These are phyloP conservation scores for Fraxinus greggii DNA, from an alignment of 305 asterid species.

Conservation along the genomic window DNA sequence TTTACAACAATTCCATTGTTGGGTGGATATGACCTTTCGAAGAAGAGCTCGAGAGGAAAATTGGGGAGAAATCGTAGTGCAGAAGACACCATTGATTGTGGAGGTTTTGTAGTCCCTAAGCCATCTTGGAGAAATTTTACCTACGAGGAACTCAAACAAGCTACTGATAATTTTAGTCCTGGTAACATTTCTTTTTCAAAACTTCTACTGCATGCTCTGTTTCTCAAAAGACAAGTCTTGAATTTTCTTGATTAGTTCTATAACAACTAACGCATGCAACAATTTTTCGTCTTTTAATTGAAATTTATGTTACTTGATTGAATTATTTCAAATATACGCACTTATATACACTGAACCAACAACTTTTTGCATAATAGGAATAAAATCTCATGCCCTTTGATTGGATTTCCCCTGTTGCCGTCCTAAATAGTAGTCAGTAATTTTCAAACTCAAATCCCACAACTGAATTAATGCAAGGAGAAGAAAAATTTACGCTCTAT, in stretches of 20 bases:
- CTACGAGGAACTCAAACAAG: constrained; percentile 55
- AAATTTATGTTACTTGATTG: background rate
- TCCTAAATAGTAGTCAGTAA: background rate
- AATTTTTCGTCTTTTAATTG: background rate
- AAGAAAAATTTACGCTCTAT: background rate
- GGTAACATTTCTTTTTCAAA: constrained; percentile 35
- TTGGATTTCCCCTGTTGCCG: background rate
- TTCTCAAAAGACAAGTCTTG: background rate
- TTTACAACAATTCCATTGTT: constrained; percentile 54
- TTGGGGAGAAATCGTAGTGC: constrained; percentile 53
- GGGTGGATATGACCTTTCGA: constrained; percentile 50
- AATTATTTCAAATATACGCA: background rate
- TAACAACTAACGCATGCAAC: background rate
- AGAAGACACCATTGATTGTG: constrained; percentile 51
- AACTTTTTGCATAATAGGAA: background rate
- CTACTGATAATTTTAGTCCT: constrained; percentile 64
- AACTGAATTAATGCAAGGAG: background rate
- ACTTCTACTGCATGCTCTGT: background rate
- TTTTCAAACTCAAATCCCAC: background rate
- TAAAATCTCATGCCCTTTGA: background rate
- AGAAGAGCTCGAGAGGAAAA: constrained; percentile 42
- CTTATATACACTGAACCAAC: background rate
- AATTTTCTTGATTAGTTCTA: background rate
- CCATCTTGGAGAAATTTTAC: constrained; percentile 83
- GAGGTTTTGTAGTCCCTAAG: constrained; percentile 52